Evolutionary conservation across 2,329 filamentous ascomycete species (phyloP).

Genomic region (Stemphylium vesicarium): DNA sequence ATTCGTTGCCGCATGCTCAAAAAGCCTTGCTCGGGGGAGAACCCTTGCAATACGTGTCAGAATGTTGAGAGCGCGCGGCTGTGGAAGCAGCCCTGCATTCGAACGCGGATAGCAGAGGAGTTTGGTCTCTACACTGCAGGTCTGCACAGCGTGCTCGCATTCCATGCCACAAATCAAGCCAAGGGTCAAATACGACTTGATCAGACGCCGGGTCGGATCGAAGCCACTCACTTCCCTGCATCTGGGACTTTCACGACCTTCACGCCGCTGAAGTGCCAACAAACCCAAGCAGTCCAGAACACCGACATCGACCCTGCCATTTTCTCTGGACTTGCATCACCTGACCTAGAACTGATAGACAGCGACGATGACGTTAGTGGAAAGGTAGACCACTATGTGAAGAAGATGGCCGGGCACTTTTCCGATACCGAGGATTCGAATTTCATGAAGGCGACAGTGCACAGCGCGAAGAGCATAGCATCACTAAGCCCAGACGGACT

Average conservation of each 20-base stretch:
- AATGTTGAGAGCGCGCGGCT: conserved; percentile 66
- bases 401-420: conserved; percentile 55
- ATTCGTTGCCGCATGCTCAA: conserved; percentile 69
- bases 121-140: conserved; percentile 63
- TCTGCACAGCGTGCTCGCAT: conserved; percentile 60
- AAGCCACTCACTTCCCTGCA: conserved; percentile 59
- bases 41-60: conserved; percentile 64
- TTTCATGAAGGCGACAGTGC: conserved; percentile 60
- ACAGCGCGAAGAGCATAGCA: conserved; percentile 40
- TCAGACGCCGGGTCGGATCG: conserved; percentile 59
- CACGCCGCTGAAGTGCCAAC: conserved; percentile 49
- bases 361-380: conserved; percentile 59
- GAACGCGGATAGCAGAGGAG: conserved; percentile 64
- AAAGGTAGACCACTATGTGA: conserved; percentile 62
- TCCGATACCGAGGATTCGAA: conserved; percentile 57
- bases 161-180: conserved; percentile 57
- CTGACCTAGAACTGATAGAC: conserved; percentile 57
- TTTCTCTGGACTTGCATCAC: conserved; percentile 30
- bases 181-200: conserved; percentile 58
- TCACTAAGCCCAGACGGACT: conserved; percentile 52
- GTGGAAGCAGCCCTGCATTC: conserved; percentile 66
- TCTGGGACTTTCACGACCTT: conserved; percentile 57
- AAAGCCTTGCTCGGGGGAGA: conserved; percentile 67
- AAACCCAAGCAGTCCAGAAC: conserved; percentile 26
- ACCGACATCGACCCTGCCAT: conserved; percentile 48